phyloP scores from a whole-genome alignment of 192 early-diverging fungal species.

The Bifiguratus adelaidae region DNA sequence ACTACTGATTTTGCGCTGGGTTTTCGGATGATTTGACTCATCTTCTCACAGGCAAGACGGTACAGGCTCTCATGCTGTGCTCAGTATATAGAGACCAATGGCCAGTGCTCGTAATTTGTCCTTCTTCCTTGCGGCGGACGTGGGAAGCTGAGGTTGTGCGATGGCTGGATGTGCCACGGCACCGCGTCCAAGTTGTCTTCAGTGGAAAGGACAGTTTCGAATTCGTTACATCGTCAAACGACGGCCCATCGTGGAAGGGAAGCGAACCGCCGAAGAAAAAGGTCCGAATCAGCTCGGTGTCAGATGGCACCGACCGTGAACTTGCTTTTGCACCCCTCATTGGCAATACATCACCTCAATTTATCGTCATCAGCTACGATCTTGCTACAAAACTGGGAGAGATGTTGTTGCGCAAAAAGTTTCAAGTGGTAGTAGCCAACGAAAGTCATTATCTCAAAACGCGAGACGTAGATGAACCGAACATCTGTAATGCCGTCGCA shows the following conservation, averaged over 20 bases:
- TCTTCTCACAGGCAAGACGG: slow-evolving; percentile 16
- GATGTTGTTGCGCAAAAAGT: slow-evolving; percentile 7
- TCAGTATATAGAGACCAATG: slow-evolving; percentile 21
- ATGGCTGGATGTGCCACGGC: slow-evolving; percentile 24
- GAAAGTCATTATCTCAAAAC: slow-evolving; percentile 37
- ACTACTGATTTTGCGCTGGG: neutral
- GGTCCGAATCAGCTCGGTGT: neutral
- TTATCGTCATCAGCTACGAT: slow-evolving; percentile 30
- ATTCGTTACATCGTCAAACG: neutral
- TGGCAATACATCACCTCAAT: slow-evolving; percentile 5
- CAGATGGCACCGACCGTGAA: neutral
- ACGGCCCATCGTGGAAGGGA: neutral
- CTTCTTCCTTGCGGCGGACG: slow-evolving; percentile 18
- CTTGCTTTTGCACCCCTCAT: no score
- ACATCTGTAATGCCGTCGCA: neutral
- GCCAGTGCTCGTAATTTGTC: slow-evolving; percentile 36
- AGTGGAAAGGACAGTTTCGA: neutral
- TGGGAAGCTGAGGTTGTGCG: slow-evolving; percentile 30
- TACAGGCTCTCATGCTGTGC: slow-evolving; percentile 27
- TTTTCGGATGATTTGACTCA: neutral
- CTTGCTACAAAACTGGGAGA: slow-evolving; percentile 6
- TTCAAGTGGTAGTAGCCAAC: slow-evolving; percentile 22
- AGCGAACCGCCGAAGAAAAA: neutral
- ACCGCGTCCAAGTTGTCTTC: slow-evolving; percentile 8
- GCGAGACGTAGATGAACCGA: slow-evolving; percentile 12